phyloP scores from a whole-genome alignment of 1,139 yeast genomes.

The Lodderomyces elongisporus region DNA sequence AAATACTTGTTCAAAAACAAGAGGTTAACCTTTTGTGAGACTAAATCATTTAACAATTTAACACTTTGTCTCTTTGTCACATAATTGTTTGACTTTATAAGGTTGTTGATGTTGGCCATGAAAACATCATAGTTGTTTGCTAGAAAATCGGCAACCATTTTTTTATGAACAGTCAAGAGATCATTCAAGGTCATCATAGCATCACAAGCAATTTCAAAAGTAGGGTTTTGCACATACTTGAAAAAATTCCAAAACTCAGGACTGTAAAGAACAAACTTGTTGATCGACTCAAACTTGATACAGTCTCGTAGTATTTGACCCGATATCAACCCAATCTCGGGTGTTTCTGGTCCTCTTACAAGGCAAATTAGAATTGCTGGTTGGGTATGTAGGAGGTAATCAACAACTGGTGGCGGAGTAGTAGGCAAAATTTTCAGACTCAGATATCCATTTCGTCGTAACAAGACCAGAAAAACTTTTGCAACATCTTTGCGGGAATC shows the following conservation, averaged over 20 bases:
- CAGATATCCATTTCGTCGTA: slow-evolving; percentile 59
- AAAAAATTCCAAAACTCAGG: slow-evolving; percentile 78
- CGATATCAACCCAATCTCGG: slow-evolving; percentile 67
- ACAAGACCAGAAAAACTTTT: slow-evolving; percentile 64
- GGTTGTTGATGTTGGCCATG: slow-evolving; percentile 55
- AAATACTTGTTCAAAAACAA: slow-evolving; percentile 71
- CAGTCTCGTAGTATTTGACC: slow-evolving; percentile 86
- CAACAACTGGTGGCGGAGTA: slow-evolving; percentile 67
- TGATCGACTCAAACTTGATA: slow-evolving; percentile 69
- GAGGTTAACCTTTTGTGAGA: slow-evolving; percentile 71
- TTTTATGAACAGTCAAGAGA: slow-evolving; percentile 63
- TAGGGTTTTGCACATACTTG: slow-evolving; percentile 66
- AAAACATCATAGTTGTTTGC: slow-evolving; percentile 50
- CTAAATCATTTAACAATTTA: slow-evolving; percentile 68
- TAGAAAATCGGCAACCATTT: slow-evolving; percentile 66
- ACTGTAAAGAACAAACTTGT: slow-evolving; percentile 49
- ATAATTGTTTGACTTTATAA: slow-evolving; percentile 74
- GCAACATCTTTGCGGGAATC: slow-evolving; percentile 86
- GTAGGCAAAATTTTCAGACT: neutral
- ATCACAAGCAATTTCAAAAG: slow-evolving; percentile 89
- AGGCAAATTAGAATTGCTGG: slow-evolving; percentile 63
- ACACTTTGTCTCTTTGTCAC: slow-evolving; percentile 91
- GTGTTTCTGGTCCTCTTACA: slow-evolving; percentile 63
- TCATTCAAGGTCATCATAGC: slow-evolving; percentile 75
- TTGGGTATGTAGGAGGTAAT: slow-evolving; percentile 57